Conservation (phyloP, 1,284 basidiomycete genomes). For the Moesziomyces parantarcticus region DNA sequence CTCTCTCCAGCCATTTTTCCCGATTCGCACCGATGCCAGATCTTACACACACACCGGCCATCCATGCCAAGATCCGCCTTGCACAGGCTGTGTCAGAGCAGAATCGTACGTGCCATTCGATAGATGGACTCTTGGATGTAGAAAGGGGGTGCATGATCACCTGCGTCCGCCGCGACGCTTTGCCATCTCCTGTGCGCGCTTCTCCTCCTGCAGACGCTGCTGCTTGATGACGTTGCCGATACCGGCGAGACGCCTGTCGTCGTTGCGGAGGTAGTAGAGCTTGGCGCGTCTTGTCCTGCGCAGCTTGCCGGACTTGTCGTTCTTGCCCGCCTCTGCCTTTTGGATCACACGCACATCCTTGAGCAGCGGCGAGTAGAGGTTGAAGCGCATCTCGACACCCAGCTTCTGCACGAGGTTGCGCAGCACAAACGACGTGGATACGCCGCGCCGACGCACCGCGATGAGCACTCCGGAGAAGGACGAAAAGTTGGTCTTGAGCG, state of each 20-base stretch:
- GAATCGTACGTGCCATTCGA: too few relatives aligned
- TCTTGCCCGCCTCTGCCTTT: slow-evolving; percentile 59
- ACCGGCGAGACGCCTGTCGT: slow-evolving; percentile 57
- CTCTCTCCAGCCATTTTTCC: not conserved
- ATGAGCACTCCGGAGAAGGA: slow-evolving; percentile 65
- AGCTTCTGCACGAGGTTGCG: slow-evolving; percentile 65
- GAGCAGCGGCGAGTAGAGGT: slow-evolving; percentile 63
- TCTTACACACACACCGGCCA: too few relatives aligned
- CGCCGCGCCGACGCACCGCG: slow-evolving; percentile 60
- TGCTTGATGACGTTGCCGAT: slow-evolving; percentile 60
- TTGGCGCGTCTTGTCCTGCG: slow-evolving; percentile 62
- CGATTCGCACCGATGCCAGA: not conserved
- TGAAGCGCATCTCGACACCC: slow-evolving; percentile 66
- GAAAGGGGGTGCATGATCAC: slow-evolving; percentile 7
- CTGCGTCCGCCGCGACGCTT: slow-evolving; percentile 39
- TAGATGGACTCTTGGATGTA: too few relatives aligned
- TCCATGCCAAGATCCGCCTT: too few relatives aligned
- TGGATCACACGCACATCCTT: slow-evolving; percentile 64
- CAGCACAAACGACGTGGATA: slow-evolving; percentile 63
- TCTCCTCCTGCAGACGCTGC: slow-evolving; percentile 48
- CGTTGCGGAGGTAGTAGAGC: slow-evolving; percentile 64
- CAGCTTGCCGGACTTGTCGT: slow-evolving; percentile 49
- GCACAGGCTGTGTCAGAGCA: too few relatives aligned
- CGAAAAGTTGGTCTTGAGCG: slow-evolving; percentile 55
- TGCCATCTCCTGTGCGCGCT: slow-evolving; percentile 41